Base-by-base conservation (phyloP, 2,329 filamentous ascomycete genomes). In the Fusarium sp. region DNA sequence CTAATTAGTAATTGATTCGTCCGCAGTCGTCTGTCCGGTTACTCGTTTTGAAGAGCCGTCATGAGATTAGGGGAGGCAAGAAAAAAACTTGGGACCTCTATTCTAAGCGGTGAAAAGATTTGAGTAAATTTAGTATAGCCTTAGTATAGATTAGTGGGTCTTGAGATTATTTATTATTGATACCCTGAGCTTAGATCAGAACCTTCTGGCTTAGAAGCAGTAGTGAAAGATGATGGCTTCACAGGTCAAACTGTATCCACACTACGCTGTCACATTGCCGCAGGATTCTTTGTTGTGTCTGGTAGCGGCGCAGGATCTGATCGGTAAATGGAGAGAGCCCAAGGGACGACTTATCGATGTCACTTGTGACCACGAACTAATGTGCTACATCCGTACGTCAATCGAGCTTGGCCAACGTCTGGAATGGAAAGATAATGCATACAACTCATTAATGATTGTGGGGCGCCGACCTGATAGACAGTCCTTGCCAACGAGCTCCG, bases 11-110 rank as follows among this genome's bases (percentile, higher is more conserved):
- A 13, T 13, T 36, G 35, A 36, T 15, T 36, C 35, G 13, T 15
- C 13, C 13, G 13, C 35, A 36, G 35, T 36, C 7, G 13, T 15
- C 35, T 36, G 35, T 13, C 7, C 13, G 13, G 35, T 36, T 17
- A 5, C 11, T 7, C 2, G 1, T 9, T 6, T 6, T 9, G 11
- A 22, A 13, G n/a, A 9, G 20, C 2, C 0, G 1, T 3, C 13
- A 6, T 8, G 10, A 3, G 10, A 49, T 33, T 27, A 3, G 4
- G 22, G 7, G 4, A 27, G 22, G 22, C 3, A 33, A 33, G 31
- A 33, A 13, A 13, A 33, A 33, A 13, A 12, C 12, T 33, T 3
- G n/a, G n/a, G 27, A 17, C 3, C 12, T n/a, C 10, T 47, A 15
- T 2, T 12, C 9, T n/a, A 17, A 31, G 18, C 4, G 4, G 31